phyloP scores from a whole-genome alignment of 768 basidiomycete genomes.

The Phylloporus rhodoxanthus region DNA sequence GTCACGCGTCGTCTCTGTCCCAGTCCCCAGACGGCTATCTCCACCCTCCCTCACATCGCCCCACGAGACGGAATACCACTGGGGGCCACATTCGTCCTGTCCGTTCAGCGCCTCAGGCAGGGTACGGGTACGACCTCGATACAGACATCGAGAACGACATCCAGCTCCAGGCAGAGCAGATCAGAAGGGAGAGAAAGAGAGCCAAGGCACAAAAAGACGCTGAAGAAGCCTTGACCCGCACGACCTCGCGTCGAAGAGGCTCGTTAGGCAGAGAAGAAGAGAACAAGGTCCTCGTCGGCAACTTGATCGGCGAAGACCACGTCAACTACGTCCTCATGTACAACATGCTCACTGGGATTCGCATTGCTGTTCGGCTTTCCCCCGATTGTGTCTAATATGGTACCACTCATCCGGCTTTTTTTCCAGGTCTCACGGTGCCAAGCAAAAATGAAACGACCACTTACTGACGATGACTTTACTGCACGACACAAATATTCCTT shows the following conservation, averaged over 20 bases:
- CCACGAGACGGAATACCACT: conserved; percentile 65
- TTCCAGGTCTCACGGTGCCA: conserved; percentile 88
- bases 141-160: conserved; percentile 53
- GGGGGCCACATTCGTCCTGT: conserved; percentile 41
- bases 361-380: conserved; percentile 70
- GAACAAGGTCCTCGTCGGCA: conserved; percentile 73
- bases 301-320: conserved; percentile 96
- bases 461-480: conserved; percentile 81
- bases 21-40: conserved; percentile 43
- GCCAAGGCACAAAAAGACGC: conserved; percentile 60
- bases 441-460: conserved; percentile 83
- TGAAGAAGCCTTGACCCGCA: conserved; percentile 49
- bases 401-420: conserved; percentile 6
- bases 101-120: conserved; percentile 29
- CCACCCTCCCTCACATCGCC: conserved; percentile 45
- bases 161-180: conserved; percentile 81
- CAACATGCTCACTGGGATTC: conserved; percentile 99
- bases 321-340: conserved; percentile 99
- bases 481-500: conserved; percentile 94
- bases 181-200: conserved; percentile 76
- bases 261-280: conserved; percentile 36
- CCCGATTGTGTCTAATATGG: background rate
- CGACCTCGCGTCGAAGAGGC: conserved; percentile 19
- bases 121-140: conserved; percentile 35
- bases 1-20: conserved; percentile 19